Evolutionary conservation across 768 basidiomycete genomes (phyloP).

Genomic region (Mrakia hoshinonis): DNA sequence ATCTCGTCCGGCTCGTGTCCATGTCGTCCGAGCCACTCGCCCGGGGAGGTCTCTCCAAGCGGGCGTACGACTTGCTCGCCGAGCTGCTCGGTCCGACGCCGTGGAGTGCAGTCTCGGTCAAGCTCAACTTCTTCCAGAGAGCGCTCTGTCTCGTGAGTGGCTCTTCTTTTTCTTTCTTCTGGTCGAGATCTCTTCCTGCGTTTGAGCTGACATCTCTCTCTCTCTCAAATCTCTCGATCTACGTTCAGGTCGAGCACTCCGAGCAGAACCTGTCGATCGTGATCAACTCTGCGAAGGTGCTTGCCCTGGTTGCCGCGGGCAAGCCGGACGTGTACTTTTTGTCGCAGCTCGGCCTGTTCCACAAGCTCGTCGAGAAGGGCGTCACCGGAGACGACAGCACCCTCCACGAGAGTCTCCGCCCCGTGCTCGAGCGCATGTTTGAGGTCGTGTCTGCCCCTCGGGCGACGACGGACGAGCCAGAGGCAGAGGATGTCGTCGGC

Average conservation of each 20-base stretch:
- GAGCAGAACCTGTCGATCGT: slow-evolving; percentile 62
- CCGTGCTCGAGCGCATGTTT: slow-evolving; percentile 72
- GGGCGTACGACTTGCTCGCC: slow-evolving; percentile 51
- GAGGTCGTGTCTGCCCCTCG: slow-evolving; percentile 56
- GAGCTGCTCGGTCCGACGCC: slow-evolving; percentile 71
- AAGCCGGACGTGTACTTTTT: slow-evolving; percentile 76
- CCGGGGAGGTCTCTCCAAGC: slow-evolving; percentile 39
- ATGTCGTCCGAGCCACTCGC: slow-evolving; percentile 44
- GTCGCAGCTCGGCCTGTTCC: slow-evolving; percentile 60
- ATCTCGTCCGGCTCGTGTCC: slow-evolving; percentile 83
- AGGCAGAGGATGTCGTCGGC: slow-evolving; percentile 26
- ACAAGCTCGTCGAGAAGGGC: slow-evolving; percentile 78
- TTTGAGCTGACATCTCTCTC: no score
- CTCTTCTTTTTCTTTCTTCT: not conserved
- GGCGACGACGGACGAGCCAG: slow-evolving; percentile 53
- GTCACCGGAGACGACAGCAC: slow-evolving; percentile 66
- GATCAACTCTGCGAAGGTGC: slow-evolving; percentile 72
- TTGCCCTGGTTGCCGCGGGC: slow-evolving; percentile 73
- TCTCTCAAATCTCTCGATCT: no score
- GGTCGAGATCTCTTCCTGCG: no score
- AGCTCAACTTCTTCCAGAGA: slow-evolving; percentile 78
- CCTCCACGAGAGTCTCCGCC: slow-evolving; percentile 71
- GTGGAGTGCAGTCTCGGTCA: slow-evolving; percentile 85
- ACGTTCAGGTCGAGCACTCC: slow-evolving; percentile 61
- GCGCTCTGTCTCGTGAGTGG: slow-evolving; percentile 65